Evolutionary conservation across 441 rosid species (phyloP), one percentile per base, ranked within the genome.

Genomic region (Pelargonium australe): DNA sequence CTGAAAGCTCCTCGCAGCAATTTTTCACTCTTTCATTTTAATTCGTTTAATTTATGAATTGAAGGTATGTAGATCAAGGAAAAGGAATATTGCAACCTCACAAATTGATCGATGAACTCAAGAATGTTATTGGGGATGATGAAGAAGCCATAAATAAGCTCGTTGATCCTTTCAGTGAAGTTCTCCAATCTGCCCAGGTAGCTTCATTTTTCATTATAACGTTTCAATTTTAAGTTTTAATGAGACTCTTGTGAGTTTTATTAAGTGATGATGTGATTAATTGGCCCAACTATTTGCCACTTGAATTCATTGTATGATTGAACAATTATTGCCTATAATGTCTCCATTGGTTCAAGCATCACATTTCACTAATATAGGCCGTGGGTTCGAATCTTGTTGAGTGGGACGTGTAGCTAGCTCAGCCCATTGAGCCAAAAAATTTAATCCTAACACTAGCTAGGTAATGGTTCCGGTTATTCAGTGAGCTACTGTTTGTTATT

Each of bases 11-110:
- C 20, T 20, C 2, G 6, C 34, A 1, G 10, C 7, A 0, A 23
- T 25, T 11, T 55, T 3, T 16, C 37, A 31, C 37, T 31, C 37
- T 31, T 4, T 20, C 31, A 34, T 41, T 41, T 19, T 67, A 43
- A 28, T 66, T 12, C 41, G 57, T 49, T 61, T 74, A 5, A 44
- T 70, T 73, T 67, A 80, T 63, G 9, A 2, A 55, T 57, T 57
- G 68, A 79, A 95, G 99, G 85, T 95, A 92, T 49, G 96, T 92
- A 76, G 91, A 81, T 63, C 96, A 92, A 74, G 99, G 99, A 5
- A 92, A 95, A 78, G 96, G 94, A 66, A 87, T 95, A 63, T 69
- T 95, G 80, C 91, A 87, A 34, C 98, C 99, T 11, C 97, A 92
- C 78, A 86, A 83, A 72, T 73, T 95, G 85, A 78, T 91, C 47